Base-by-base conservation (phyloP, 495 filamentous ascomycete species). In the Cercophora newfieldiana region DNA sequence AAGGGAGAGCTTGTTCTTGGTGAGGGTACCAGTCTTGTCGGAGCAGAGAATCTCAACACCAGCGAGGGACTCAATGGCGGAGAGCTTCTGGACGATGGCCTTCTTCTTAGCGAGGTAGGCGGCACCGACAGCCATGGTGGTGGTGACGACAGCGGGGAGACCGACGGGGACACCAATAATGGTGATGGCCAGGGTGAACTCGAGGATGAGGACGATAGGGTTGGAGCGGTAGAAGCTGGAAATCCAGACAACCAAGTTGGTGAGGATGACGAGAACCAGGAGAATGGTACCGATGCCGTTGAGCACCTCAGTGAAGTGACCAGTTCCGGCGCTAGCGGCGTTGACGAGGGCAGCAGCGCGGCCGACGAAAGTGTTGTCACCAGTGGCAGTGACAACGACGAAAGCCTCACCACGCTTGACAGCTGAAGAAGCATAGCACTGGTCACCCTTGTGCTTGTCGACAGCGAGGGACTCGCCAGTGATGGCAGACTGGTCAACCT, bases 31-130 rank as follows among this genome's bases (percentile, higher is more conserved):
- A 59, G 92, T 96, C 85, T 97, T 97, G 82, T 97, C 94, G 50
- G 94, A 97, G 85, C 94, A 97, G 67, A 97, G 88, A 77, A 97
- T 96, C 81, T 97, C 92, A 63, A 96, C 93, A 83, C 91, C 93
- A 72, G 93, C 93, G 62, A 97, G 82, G 24, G 93, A 97, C 81
- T 97, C 93, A 66, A 97, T 97, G 60, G 93, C 93, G 51, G 91
- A 93, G 59, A 97, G 87, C 83, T 96, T 97, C 82, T 97, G 93
- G 72, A 97, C 93, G 72, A 97, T 97, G 29, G 93, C 93, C 81
- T 96, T 92, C 83, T 96, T 95, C 81, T 91, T 93, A 64, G 93
- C 93, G 66, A 97, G 85, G 77, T 96, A 96, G 55, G 91, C 92
- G 73, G 93, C 93, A 80, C 93, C 93, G 72, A 97, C 93, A 79